Evolutionary conservation across 805 yeast species (phyloP).

Genomic region (Lipomyces lipofer): DNA sequence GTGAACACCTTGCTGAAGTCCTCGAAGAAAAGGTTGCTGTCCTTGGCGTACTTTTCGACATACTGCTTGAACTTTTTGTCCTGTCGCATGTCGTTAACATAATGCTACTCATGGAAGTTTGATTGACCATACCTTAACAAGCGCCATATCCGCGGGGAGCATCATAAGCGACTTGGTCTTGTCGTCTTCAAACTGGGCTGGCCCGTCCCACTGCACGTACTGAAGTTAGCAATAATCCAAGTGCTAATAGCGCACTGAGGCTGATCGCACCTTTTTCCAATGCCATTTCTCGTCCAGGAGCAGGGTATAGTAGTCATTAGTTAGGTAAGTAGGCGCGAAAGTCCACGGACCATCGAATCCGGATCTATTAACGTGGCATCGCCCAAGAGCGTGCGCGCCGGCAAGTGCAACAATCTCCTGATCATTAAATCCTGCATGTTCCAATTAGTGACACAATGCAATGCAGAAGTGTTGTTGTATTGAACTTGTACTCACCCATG

Average conservation of each 20-base stretch:
- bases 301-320: slow-evolving; percentile 65
- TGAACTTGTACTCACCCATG: slow-evolving; percentile 39
- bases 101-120: not conserved
- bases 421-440: slow-evolving; percentile 53
- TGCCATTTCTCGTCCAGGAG: slow-evolving; percentile 58
- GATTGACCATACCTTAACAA: slow-evolving; percentile 38
- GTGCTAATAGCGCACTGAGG: not conserved
- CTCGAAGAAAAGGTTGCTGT: slow-evolving; percentile 59
- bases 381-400: slow-evolving; percentile 65
- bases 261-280: slow-evolving; percentile 43
- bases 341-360: slow-evolving; percentile 94
- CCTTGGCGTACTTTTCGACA: slow-evolving; percentile 67
- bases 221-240: slow-evolving; percentile 24
- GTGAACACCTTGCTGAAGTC: slow-evolving; percentile 68
- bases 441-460: too few relatives aligned
- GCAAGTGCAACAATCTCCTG: slow-evolving; percentile 61
- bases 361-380: slow-evolving; percentile 62
- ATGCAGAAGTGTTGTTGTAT: too few relatives aligned
- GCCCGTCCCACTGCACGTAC: slow-evolving; percentile 44
- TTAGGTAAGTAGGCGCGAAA: slow-evolving; percentile 65
- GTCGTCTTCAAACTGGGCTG: slow-evolving; percentile 60
- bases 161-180: slow-evolving; percentile 61
- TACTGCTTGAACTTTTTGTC: slow-evolving; percentile 59
- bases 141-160: slow-evolving; percentile 78
- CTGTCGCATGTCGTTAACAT: slow-evolving; percentile 33